Evolutionary conservation across 768 basidiomycete species (phyloP).

Genomic region (Cystofilobasidium capitatum): DNA sequence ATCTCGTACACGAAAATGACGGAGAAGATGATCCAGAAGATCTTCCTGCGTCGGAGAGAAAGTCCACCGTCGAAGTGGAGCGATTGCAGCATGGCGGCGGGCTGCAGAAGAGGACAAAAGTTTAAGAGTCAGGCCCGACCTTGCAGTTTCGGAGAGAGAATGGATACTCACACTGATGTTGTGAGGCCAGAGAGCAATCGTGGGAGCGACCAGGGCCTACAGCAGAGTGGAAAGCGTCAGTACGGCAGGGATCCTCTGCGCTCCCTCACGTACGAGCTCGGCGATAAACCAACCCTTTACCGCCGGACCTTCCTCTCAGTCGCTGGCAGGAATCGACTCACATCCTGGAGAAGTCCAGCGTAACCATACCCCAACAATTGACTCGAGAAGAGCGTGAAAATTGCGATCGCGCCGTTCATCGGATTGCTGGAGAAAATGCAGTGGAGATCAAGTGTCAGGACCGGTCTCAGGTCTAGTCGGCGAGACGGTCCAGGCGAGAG

Average conservation of each 20-base stretch:
- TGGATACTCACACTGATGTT: too few relatives aligned
- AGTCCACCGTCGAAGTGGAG: constrained; percentile 35
- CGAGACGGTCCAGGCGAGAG: neutral
- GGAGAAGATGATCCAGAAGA: constrained; percentile 38
- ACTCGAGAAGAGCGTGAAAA: constrained; percentile 35
- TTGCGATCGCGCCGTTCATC: constrained; percentile 35
- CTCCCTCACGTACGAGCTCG: too few relatives aligned
- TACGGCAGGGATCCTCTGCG: too few relatives aligned
- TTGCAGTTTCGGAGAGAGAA: neutral
- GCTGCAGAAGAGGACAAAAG: constrained; percentile 24
- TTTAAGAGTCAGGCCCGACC: neutral
- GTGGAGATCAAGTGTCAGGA: neutral
- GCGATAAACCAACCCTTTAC: too few relatives aligned
- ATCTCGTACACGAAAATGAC: constrained; percentile 34
- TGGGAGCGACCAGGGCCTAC: neutral
- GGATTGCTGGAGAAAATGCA: constrained; percentile 32
- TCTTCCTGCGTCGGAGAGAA: constrained; percentile 32
- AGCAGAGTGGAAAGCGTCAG: too few relatives aligned
- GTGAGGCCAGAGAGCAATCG: neutral
- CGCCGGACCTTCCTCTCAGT: too few relatives aligned
- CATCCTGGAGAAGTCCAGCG: constrained; percentile 28
- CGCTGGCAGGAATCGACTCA: too few relatives aligned
- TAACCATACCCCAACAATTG: constrained; percentile 36
- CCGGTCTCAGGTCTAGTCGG: neutral
- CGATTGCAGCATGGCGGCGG: constrained; percentile 34